Percentiles rank a stretch among this genome's conserved stretches.
These are phyloP conservation scores for Hypholoma sublateritium DNA, from an alignment of 768 basidiomycete species.

Conservation along the genomic window DNA sequence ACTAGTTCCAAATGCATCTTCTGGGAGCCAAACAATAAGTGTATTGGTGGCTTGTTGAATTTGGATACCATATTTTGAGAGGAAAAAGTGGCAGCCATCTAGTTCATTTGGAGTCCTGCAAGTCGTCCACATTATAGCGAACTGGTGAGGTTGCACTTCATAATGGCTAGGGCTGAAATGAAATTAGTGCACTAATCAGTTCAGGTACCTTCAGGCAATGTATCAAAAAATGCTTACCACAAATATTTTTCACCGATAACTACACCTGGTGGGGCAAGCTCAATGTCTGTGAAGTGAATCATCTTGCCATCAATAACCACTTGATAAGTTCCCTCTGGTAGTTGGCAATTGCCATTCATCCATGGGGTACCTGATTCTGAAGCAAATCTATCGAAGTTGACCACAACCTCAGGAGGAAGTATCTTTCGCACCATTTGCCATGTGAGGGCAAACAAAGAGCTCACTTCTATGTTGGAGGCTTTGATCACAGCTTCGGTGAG, in stretches of 20 bases:
- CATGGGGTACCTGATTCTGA: neutral
- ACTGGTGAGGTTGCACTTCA: neutral
- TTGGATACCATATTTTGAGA: neutral
- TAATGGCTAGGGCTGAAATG: neutral
- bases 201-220: neutral
- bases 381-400: neutral
- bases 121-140: neutral
- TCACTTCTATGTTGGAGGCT: neutral
- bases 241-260: neutral
- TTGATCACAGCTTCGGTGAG: neutral
- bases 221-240: neutral
- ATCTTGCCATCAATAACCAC: neutral
- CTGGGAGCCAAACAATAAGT: neutral
- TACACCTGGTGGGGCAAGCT: neutral
- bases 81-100: neutral
- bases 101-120: neutral
- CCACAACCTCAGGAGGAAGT: neutral
- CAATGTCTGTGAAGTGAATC: neutral
- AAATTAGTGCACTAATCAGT: neutral
- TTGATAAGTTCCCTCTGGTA: neutral
- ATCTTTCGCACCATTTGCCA: neutral
- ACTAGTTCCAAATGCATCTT: neutral
- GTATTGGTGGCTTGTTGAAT: neutral
- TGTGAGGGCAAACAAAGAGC: neutral
- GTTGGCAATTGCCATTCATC: neutral